Conservation (phyloP, 106 monocot species). For the Alisma plantagoaquatica region DNA sequence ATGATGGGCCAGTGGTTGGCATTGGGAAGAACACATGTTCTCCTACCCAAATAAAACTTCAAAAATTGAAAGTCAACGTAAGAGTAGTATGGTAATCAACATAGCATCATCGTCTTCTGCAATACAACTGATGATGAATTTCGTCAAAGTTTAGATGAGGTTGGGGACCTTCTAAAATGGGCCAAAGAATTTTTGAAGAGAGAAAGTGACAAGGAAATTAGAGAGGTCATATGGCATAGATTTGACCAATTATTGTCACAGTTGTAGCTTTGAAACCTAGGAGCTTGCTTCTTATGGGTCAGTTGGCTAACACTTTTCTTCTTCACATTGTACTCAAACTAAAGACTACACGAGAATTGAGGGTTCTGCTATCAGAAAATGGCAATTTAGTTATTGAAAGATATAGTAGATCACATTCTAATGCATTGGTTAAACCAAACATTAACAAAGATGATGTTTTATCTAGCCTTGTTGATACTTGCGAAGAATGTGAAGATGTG, state of each 20-base stretch:
- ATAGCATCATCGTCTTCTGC: constrained; percentile 20
- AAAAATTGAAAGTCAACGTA: too few relatives aligned
- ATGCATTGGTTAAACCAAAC: constrained; percentile 9
- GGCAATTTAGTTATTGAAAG: constrained; percentile 17
- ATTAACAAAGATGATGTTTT: constrained; percentile 43
- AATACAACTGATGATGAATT: constrained; percentile 40
- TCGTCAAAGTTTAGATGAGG: constrained; percentile 37
- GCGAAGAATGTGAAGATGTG: constrained; percentile 92
- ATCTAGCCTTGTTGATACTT: constrained; percentile 55
- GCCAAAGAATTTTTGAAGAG: constrained; percentile 65
- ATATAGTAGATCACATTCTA: constrained; percentile 7
- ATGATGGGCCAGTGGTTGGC: too few relatives aligned
- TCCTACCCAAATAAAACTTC: too few relatives aligned
- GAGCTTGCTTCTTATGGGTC: constrained; percentile 72
- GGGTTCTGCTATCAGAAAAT: constrained; percentile 46
- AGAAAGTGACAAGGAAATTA: too few relatives aligned
- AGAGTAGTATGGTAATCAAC: too few relatives aligned
- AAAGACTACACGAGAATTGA: constrained; percentile 70
- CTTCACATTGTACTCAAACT: constrained; percentile 91
- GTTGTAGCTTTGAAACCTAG: constrained; percentile 61
- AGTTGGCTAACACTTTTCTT: constrained; percentile 82
- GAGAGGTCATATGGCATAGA: constrained; percentile 45
- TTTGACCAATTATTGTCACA: constrained; percentile 51
- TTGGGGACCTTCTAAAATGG: constrained; percentile 35
- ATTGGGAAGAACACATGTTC: too few relatives aligned